Conservation (phyloP, 2,329 filamentous ascomycete genomes). For the Colletotrichum tamarilloi region DNA sequence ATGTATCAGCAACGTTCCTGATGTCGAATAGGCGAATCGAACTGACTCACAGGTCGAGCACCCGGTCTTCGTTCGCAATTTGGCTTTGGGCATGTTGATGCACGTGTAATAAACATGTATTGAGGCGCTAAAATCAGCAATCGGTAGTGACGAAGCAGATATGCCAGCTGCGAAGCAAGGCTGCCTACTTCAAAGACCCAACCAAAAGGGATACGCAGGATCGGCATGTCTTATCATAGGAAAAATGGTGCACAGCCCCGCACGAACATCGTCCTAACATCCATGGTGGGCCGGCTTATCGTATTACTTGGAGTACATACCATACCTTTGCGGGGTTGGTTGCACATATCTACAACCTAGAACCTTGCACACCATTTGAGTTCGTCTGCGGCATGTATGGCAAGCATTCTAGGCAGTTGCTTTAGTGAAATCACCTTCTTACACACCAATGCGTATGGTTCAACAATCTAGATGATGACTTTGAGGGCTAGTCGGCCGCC, state of each 20-base stretch:
- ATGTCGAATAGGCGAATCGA: neutral
- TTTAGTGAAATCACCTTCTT: too few species aligned
- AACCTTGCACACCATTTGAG: neutral
- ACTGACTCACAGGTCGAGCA: neutral
- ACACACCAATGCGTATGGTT: too few species aligned
- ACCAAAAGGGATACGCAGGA: neutral
- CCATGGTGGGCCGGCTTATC: neutral
- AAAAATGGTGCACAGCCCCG: neutral
- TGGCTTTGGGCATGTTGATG: neutral
- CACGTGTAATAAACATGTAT: too few species aligned
- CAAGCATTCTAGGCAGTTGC: too few species aligned
- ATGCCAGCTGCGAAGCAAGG: neutral
- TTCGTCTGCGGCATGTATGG: too few species aligned
- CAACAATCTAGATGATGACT: too few species aligned
- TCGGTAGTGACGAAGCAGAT: neutral
- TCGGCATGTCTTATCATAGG: neutral
- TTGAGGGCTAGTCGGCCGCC: too few species aligned
- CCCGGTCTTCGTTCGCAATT: neutral
- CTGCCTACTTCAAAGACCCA: neutral
- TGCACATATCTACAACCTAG: neutral
- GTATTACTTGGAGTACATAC: neutral
- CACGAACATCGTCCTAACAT: neutral
- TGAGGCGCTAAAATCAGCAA: neutral
- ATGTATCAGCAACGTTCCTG: neutral
- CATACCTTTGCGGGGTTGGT: neutral